Percentiles rank a stretch among this genome's conserved stretches.
phyloP scores from a whole-genome alignment of 2,329 filamentous ascomycete species.

The Phialocephala sp. region DNA sequence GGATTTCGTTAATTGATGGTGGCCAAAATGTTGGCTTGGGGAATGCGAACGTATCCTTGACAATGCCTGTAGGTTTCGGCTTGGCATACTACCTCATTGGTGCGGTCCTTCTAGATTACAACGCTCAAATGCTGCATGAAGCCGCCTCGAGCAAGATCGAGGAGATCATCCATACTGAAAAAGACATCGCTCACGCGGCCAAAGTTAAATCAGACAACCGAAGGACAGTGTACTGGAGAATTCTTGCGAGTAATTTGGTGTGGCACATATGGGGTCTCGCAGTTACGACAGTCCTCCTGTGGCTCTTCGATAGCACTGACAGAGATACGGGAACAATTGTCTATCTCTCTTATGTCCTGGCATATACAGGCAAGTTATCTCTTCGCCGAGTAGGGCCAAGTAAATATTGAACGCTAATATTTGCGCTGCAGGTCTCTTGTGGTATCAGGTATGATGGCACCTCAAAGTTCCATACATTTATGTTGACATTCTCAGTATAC shows the following conservation, averaged over 20 bases:
- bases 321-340: conserved; percentile 32
- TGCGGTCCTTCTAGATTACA: conserved; percentile 60
- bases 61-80: conserved; percentile 55
- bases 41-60: conserved; percentile 43
- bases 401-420: not conserved
- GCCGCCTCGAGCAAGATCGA: conserved; percentile 49
- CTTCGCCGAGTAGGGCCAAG: not conserved
- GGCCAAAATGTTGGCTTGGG: conserved; percentile 48
- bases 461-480: not conserved
- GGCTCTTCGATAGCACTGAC: conserved; percentile 51
- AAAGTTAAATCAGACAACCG: conserved; percentile 28
- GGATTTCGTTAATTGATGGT: conserved; percentile 55
- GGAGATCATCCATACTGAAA: conserved; percentile 50
- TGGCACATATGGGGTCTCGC: conserved; percentile 59
- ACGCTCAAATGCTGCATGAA: conserved; percentile 55
- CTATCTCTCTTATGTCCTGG: conserved; percentile 32
- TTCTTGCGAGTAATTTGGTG: conserved; percentile 53
- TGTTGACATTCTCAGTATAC: conserved; percentile 12
- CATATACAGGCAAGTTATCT: conserved; percentile 27
- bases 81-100: conserved; percentile 62
- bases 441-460: conserved; percentile 48
- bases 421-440: conserved; percentile 45
- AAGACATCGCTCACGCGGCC: conserved; percentile 47
- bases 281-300: conserved; percentile 55
- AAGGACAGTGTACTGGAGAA: conserved; percentile 55